These are phyloP conservation scores for Colletotrichum sp. DNA, from an alignment of 2,329 filamentous ascomycete genomes.

Conservation along the genomic window DNA sequence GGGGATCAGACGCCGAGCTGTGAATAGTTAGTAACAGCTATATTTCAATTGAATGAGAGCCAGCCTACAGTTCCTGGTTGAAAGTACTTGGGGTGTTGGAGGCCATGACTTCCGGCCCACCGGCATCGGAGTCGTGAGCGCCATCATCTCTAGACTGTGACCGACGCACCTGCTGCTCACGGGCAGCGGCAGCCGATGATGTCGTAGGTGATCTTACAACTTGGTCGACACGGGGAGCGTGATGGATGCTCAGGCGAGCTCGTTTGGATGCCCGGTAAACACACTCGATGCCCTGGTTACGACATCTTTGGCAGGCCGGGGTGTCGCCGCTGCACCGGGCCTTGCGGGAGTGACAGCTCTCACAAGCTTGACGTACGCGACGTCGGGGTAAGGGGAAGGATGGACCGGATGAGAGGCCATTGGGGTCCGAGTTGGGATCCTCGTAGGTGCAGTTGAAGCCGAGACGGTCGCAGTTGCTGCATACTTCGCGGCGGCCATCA, in stretches of 20 bases:
- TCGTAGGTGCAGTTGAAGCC: constrained; percentile 64
- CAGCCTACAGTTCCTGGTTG: constrained; percentile 38
- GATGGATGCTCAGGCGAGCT: constrained; percentile 12
- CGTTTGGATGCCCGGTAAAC: constrained; percentile 58
- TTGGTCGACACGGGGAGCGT: background rate
- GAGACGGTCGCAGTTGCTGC: constrained; percentile 63
- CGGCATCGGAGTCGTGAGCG: constrained; percentile 11
- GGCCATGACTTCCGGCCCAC: constrained; percentile 31
- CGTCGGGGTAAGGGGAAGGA: constrained; percentile 47
- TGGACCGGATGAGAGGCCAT: constrained; percentile 37
- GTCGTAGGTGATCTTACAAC: constrained; percentile 1
- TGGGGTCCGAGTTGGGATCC: constrained; percentile 45
- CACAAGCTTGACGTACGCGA: constrained; percentile 61
- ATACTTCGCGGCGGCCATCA: constrained; percentile 57
- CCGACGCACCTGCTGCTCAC: constrained; percentile 1
- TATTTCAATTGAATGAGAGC: background rate
- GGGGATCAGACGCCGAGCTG: constrained; percentile 43
- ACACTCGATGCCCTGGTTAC: constrained; percentile 59
- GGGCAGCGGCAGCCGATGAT: background rate
- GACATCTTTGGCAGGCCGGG: constrained; percentile 58
- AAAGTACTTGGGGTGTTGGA: constrained; percentile 37
- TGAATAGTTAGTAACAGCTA: background rate
- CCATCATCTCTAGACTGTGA: constrained; percentile 13
- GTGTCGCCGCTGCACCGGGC: constrained; percentile 63
- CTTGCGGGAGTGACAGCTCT: constrained; percentile 63